Evolutionary conservation across 2,329 filamentous ascomycete species (phyloP), one percentile per base, ranked within the genome.

Genomic region (Neophaeococcomyces mojaviensis): DNA sequence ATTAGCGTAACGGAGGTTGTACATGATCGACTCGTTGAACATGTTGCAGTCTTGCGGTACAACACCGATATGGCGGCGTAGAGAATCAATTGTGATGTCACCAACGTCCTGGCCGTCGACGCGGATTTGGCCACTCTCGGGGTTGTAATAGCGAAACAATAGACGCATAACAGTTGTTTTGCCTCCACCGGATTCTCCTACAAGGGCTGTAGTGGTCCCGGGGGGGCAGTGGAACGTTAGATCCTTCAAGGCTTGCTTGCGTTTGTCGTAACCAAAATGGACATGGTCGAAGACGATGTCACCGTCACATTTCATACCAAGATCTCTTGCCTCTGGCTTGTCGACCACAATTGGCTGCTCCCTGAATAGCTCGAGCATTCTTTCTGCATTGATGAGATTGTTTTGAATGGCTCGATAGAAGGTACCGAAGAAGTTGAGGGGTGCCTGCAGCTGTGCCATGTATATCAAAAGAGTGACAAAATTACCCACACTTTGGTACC

Each of bases 381-480:
- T 82, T 71, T 98, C 92, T 3, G 90, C 89, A 48, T 94, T 96
- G 61, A 98, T 97, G 84, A 98, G 86, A 44, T 90, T 86, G 57
- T 89, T 92, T 66, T 97, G 92, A 4, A 97, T 90, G 51, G 88
- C 92, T 41, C 90, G 79, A 65, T 97, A 98, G 64, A 97, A 97
- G 0, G 88, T 92, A 47, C 90, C 92, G 58, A 92, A 90, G 68
- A 88, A 90, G 64, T 90, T 89, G 49, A 90, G 72, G 1, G 86
- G 86, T 0, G 81, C 81, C 61, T 90, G 86, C 15, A 92, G 71
- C 64, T 92, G 86, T 15, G 80, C 80, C 64, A 90, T 79, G 61
- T 89, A 90, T 3, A 82, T 84, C 54, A 90, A 73, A 49, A 90
- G 71, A 20, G 74, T 71, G 39, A 88, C 81, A 64, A 88, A 90